phyloP scores from a whole-genome alignment of 2,329 filamentous ascomycete species.

The Pseudogymnoascus sp. region DNA sequence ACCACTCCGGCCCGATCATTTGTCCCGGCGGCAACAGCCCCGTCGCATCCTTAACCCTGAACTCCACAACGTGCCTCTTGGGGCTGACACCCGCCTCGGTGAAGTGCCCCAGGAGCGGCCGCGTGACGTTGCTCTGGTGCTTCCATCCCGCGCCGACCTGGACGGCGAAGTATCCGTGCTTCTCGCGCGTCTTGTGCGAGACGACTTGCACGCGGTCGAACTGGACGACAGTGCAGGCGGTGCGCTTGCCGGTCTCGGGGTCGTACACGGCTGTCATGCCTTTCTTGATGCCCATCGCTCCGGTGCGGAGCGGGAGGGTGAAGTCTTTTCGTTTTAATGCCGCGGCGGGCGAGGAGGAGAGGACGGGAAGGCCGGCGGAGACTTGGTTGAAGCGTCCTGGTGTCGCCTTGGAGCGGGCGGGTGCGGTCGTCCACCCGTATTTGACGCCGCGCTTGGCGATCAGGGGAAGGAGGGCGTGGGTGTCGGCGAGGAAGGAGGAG shows the following conservation, averaged over 20 bases:
- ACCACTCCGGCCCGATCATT: conserved; percentile 78
- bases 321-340: conserved; percentile 50
- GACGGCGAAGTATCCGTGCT: conserved; percentile 89
- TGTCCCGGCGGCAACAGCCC: conserved; percentile 72
- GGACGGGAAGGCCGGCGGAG: conserved; percentile 46
- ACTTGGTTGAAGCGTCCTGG: conserved; percentile 50
- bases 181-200: conserved; percentile 69
- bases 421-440: conserved; percentile 51
- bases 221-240: conserved; percentile 85
- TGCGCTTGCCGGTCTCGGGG: conserved; percentile 62
- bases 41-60: conserved; percentile 65
- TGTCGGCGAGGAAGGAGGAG: conserved; percentile 24
- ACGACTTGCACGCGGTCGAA: conserved; percentile 88
- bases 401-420: conserved; percentile 36
- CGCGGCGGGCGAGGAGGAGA: conserved; percentile 50
- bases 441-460: conserved; percentile 28
- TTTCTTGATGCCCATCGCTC: conserved; percentile 80
- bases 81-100: conserved; percentile 72
- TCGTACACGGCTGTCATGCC: conserved; percentile 93
- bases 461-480: conserved; percentile 26
- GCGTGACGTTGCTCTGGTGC: conserved; percentile 66
- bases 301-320: conserved; percentile 61
- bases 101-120: conserved; percentile 81
- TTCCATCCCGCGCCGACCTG: conserved; percentile 76
- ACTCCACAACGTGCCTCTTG: conserved; percentile 78